Percentiles rank a stretch among this genome's conserved stretches.
Conservation (phyloP, 306 rosid genomes). For the Cucurbita maxima region DNA sequence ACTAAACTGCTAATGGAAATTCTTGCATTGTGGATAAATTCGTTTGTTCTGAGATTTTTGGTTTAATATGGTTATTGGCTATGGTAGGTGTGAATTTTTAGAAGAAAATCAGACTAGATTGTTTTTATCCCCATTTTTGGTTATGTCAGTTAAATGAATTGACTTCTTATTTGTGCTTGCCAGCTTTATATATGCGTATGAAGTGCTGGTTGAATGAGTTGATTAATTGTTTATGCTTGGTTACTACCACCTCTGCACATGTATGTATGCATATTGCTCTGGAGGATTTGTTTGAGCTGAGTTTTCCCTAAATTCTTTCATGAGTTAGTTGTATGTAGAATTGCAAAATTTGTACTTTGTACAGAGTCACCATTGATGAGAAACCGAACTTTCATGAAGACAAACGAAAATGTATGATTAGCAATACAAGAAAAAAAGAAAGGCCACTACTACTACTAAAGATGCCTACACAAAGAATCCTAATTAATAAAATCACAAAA, state of each 20-base stretch:
- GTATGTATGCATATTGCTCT: neutral
- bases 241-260: neutral
- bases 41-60: neutral
- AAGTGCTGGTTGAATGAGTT: neutral
- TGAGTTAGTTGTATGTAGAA: neutral
- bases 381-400: neutral
- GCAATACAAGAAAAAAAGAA: neutral
- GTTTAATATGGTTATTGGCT: neutral
- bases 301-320: neutral
- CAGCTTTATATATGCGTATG: neutral
- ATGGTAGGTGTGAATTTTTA: neutral
- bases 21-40: neutral
- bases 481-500: neutral
- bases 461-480: neutral
- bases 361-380: neutral
- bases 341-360: neutral
- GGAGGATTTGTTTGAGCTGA: neutral
- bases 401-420: neutral
- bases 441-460: neutral
- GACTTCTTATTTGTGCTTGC: neutral
- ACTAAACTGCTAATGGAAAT: neutral
- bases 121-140: neutral
- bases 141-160: neutral
- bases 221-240: neutral
- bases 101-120: neutral